Evolutionary conservation across 2,329 filamentous ascomycete species (phyloP).

Genomic region (Gnomoniopsis sp.): DNA sequence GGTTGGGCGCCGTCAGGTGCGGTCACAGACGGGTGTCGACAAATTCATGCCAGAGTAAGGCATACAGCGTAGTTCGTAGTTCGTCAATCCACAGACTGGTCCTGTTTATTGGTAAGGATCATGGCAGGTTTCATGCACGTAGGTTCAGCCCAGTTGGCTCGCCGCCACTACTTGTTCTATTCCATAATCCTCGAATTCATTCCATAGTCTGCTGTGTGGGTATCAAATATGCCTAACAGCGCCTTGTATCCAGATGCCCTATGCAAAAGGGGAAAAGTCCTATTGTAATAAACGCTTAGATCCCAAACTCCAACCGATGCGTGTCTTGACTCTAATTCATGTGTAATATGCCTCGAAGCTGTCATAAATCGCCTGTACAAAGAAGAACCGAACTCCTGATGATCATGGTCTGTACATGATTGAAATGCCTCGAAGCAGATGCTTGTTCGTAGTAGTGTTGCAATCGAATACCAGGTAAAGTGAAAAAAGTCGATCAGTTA

Average conservation of each 20-base stretch:
- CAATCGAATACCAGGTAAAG: too few relatives aligned
- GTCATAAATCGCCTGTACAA: not conserved
- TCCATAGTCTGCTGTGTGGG: slow-evolving; percentile 15
- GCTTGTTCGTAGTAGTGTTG: not conserved
- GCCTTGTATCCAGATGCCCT: slow-evolving; percentile 17
- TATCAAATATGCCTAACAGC: slow-evolving; percentile 23
- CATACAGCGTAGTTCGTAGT: too few relatives aligned
- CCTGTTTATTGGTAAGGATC: too few relatives aligned
- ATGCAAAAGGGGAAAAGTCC: not conserved
- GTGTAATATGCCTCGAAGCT: slow-evolving; percentile 7
- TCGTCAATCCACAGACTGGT: too few relatives aligned
- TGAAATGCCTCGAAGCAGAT: not conserved
- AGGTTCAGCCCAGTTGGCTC: too few relatives aligned
- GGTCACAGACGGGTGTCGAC: too few relatives aligned
- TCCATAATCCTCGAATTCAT: too few relatives aligned
- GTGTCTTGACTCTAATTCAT: not conserved
- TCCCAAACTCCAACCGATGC: not conserved
- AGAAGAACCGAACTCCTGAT: not conserved
- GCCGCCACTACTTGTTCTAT: not conserved
- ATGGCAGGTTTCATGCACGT: too few relatives aligned
- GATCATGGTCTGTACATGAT: not conserved
- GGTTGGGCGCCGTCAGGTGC: too few relatives aligned
- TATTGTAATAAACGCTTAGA: not conserved
- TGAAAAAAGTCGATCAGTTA: too few relatives aligned
- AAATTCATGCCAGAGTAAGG: too few relatives aligned